Percentiles rank a stretch among this genome's conserved stretches.
These are phyloP conservation scores for Wickerhamiella lipophila DNA, from an alignment of 805 yeast genomes.

Conservation along the genomic window DNA sequence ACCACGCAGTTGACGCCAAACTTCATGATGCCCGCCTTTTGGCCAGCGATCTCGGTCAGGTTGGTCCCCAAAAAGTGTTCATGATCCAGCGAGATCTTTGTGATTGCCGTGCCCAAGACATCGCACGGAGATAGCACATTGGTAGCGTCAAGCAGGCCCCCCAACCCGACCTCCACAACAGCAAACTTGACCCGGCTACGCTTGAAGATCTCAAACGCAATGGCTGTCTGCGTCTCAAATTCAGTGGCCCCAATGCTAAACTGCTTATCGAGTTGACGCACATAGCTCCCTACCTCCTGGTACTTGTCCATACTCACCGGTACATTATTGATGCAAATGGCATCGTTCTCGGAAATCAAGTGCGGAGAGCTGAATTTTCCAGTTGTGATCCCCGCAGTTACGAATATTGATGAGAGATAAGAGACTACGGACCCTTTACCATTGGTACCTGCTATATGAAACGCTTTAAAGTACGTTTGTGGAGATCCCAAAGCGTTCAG, in stretches of 20 bases:
- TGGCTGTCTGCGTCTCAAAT: slow-evolving; percentile 74
- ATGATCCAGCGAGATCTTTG: slow-evolving; percentile 82
- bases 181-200: slow-evolving; percentile 53
- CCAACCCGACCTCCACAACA: slow-evolving; percentile 86
- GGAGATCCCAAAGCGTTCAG: slow-evolving; percentile 52
- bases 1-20: slow-evolving; percentile 47
- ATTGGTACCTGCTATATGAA: slow-evolving; percentile 95
- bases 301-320: slow-evolving; percentile 42
- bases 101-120: slow-evolving; percentile 55
- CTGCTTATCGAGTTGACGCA: slow-evolving; percentile 32
- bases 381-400: slow-evolving; percentile 35
- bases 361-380: slow-evolving; percentile 92
- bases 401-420: slow-evolving; percentile 54
- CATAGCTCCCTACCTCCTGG: slow-evolving; percentile 32
- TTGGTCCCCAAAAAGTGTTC: slow-evolving; percentile 61
- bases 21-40: slow-evolving; percentile 83
- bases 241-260: slow-evolving; percentile 59
- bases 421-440: slow-evolving; percentile 93
- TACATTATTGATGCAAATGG: slow-evolving; percentile 51
- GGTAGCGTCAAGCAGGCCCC: slow-evolving; percentile 83
- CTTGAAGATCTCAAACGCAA: slow-evolving; percentile 67
- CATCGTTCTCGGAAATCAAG: slow-evolving; percentile 57
- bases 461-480: slow-evolving; percentile 45
- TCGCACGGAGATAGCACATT: slow-evolving; percentile 40
- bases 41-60: slow-evolving; percentile 50